Base-by-base conservation (phyloP, 2,329 filamentous ascomycete genomes). In the Beauveria brongniartii region DNA sequence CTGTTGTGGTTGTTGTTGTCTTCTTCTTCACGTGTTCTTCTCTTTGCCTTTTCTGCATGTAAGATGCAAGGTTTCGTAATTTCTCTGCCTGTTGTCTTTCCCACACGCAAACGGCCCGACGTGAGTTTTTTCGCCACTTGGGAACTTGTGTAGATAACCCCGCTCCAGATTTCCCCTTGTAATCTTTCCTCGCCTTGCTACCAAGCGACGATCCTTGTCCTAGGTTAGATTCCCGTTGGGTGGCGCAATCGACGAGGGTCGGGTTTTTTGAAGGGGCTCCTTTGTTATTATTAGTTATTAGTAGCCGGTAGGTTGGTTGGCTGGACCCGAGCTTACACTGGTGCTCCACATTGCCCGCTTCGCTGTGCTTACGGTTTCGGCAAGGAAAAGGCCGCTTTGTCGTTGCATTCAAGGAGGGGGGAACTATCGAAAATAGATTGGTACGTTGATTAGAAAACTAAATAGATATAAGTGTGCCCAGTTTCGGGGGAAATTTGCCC, bases 311-410 rank as follows among this genome's bases (percentile, higher is more conserved):
- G 22, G 10, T 22, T 54, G 40, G 7, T 26, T 5, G 24, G 34
- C 16, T n/a, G 8, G 48, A 10, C 16, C 48, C 34, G 14, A 55
- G 52, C 51, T 37, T 24, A 20, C 14, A 12, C 28, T 53, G 6
- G 18, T 58, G 37, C 56, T 52, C 56, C 56, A 59, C 56, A 46
- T 22, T 40, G 47, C 22, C 47, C 12, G 46, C 47, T 59, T 28
- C 37, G 55, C 55, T 59, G 47, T 59, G 56, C 56, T 59, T 59
- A 59, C 56, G 56, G 48, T 46, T 48, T 37, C 56, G 48, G 55
- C 47, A 44, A 44, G 24, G 12, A 44, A 53, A 44, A 46, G 22
- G 37, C 48, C 56, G 24, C 14, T 52, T 20, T 43, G 24, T 52
- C 37, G 56, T 53, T 22, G 50, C 56, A 53, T 59, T 53, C 18